Evolutionary conservation across 192 early-diverging fungal genomes (phyloP).

Genomic region (Dispira simplex): DNA sequence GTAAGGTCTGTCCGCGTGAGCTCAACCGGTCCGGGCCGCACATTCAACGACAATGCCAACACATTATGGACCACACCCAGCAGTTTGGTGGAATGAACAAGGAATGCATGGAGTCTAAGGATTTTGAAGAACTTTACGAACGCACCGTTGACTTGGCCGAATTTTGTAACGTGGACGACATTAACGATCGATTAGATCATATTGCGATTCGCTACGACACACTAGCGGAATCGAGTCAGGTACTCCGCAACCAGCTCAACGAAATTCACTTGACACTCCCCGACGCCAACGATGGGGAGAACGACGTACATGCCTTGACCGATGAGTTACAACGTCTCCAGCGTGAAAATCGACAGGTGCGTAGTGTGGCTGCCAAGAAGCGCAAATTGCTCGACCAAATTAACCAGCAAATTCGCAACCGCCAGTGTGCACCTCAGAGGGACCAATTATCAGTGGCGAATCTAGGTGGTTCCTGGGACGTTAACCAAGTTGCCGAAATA

Average conservation of each 20-base stretch:
- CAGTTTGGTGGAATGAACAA: not conserved
- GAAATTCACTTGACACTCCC: not conserved
- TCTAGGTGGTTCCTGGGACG: no score
- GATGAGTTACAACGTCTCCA: not conserved
- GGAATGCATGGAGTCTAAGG: not conserved
- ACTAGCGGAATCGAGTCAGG: slow-evolving; percentile 2
- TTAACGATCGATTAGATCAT: slow-evolving; percentile 1
- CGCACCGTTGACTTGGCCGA: slow-evolving; percentile 7
- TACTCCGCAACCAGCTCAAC: slow-evolving; percentile 7
- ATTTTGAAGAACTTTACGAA: slow-evolving; percentile 9
- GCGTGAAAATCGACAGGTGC: not conserved
- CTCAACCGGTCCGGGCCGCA: not conserved
- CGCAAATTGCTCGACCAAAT: not conserved
- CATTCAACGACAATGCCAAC: not conserved
- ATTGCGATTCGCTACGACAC: not conserved
- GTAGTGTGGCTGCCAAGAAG: not conserved
- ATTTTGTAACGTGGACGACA: not conserved
- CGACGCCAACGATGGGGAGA: not conserved
- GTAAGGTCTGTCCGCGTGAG: not conserved
- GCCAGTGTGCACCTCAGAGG: no score
- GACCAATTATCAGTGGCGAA: no score
- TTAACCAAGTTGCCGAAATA: no score
- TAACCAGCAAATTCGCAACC: not conserved
- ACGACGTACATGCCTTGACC: not conserved
- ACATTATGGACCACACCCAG: not conserved